Evolutionary conservation across 202 grass and related monocot genomes (phyloP).

Genomic region (Carex arenaria): DNA sequence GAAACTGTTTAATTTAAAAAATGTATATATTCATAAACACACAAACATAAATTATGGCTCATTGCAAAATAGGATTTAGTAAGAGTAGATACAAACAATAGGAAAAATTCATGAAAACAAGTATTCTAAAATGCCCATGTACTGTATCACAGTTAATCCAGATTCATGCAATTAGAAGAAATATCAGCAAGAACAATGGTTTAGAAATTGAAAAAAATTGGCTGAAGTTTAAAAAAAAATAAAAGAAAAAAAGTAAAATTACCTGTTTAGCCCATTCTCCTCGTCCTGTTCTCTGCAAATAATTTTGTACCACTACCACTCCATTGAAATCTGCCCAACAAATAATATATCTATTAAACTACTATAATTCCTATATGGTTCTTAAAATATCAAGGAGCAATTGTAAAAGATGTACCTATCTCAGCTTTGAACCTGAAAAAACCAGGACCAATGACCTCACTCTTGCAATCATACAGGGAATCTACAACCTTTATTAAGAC

Average conservation of each 20-base stretch:
- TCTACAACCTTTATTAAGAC: slow-evolving; percentile 78
- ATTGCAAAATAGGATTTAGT: neutral
- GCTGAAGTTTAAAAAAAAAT: slow-evolving; percentile 13
- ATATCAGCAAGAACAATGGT: neutral
- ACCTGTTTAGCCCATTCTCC: slow-evolving; percentile 95
- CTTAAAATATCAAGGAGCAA: slow-evolving; percentile 1
- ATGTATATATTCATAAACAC: neutral
- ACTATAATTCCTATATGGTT: slow-evolving; percentile 15
- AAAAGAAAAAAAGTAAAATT: slow-evolving; percentile 8
- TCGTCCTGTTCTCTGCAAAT: slow-evolving; percentile 93
- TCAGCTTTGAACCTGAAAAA: slow-evolving; percentile 99
- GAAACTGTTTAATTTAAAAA: slow-evolving; percentile 50
- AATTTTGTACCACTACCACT: slow-evolving; percentile 93
- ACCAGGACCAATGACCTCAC: slow-evolving; percentile 96
- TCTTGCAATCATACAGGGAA: slow-evolving; percentile 99
- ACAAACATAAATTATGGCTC: neutral
- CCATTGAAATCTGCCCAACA: slow-evolving; percentile 90
- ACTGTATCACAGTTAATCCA: neutral
- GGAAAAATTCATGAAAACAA: neutral
- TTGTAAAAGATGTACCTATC: slow-evolving; percentile 58
- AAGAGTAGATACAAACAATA: neutral
- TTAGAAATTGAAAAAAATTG: neutral
- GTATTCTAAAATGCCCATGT: neutral
- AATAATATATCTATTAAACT: slow-evolving; percentile 19
- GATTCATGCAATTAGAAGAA: neutral